These are phyloP conservation scores for Aspergillus terreus DNA, from an alignment of 2,329 filamentous ascomycete genomes.

Conservation along the genomic window DNA sequence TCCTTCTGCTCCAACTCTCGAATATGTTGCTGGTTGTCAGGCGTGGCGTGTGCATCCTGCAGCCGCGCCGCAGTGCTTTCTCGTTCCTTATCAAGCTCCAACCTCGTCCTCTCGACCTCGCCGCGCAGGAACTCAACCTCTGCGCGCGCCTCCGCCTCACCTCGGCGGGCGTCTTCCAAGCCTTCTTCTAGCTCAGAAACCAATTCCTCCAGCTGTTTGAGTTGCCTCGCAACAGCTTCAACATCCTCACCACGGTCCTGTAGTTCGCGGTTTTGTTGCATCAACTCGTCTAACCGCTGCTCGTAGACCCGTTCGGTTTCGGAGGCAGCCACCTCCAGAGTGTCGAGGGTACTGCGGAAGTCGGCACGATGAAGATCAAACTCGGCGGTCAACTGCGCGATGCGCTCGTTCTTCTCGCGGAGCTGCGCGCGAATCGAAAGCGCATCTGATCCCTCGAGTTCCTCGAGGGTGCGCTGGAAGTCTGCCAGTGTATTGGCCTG, in stretches of 20 bases:
- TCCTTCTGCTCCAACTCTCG: constrained; percentile 91
- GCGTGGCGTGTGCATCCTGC: constrained; percentile 50
- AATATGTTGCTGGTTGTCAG: constrained; percentile 43
- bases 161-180: constrained; percentile 86
- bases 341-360: constrained; percentile 95
- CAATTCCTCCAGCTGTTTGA: constrained; percentile 92
- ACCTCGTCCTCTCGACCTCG: constrained; percentile 85
- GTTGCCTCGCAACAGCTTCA: constrained; percentile 80
- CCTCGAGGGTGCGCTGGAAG: constrained; percentile 84
- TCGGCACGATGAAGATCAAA: constrained; percentile 94
- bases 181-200: constrained; percentile 97
- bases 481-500: constrained; percentile 78
- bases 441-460: constrained; percentile 75
- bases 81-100: constrained; percentile 81
- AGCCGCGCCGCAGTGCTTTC: constrained; percentile 69
- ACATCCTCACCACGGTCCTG: constrained; percentile 84
- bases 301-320: constrained; percentile 96
- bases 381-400: constrained; percentile 84
- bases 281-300: constrained; percentile 53
- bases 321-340: constrained; percentile 87
- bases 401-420: constrained; percentile 95
- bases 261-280: constrained; percentile 77
- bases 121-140: constrained; percentile 94
- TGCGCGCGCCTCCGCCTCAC: constrained; percentile 90
- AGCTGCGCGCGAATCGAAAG: constrained; percentile 75